A percentile compares a stretch with the other conserved stretches of the same genome.
Evolutionary conservation across 208 protist genomes (phyloP).

Genomic region (Wallacemonas collosoma): DNA sequence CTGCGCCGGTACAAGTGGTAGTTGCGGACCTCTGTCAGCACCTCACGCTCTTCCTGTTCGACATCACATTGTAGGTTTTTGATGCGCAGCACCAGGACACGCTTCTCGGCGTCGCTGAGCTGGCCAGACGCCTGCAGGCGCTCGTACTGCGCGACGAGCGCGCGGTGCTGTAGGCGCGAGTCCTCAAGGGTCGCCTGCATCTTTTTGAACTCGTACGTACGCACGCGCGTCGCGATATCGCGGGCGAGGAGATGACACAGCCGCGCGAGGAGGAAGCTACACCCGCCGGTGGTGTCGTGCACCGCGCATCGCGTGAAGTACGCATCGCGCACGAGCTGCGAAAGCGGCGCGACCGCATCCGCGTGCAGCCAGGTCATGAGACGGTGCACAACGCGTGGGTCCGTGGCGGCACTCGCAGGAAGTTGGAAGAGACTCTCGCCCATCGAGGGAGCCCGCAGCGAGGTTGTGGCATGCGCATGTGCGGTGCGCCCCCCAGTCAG

Average conservation of each 20-base stretch:
- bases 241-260: constrained; percentile 64
- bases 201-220: constrained; percentile 48
- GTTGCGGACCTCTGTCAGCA: constrained; percentile 33
- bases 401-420: constrained; percentile 23
- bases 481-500: too few relatives aligned
- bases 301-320: constrained; percentile 47
- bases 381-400: constrained; percentile 56
- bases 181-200: constrained; percentile 44
- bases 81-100: constrained; percentile 51
- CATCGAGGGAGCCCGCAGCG: too few relatives aligned
- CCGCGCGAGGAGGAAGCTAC: constrained; percentile 60
- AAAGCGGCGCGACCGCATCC: constrained; percentile 50
- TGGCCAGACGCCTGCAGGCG: constrained; percentile 23
- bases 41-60: constrained; percentile 54
- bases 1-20: constrained; percentile 79
- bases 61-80: constrained; percentile 51
- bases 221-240: constrained; percentile 52
- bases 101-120: constrained; percentile 44
- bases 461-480: too few relatives aligned
- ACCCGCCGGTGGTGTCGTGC: constrained; percentile 50
- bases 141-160: constrained; percentile 33
- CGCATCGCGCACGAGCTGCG: constrained; percentile 74
- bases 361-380: constrained; percentile 60
- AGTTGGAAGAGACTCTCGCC: constrained; percentile 17
- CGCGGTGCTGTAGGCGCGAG: constrained; percentile 32